phyloP scores from a whole-genome alignment of 2,329 filamentous ascomycete species.

The Myriosclerotinia duriaeana region DNA sequence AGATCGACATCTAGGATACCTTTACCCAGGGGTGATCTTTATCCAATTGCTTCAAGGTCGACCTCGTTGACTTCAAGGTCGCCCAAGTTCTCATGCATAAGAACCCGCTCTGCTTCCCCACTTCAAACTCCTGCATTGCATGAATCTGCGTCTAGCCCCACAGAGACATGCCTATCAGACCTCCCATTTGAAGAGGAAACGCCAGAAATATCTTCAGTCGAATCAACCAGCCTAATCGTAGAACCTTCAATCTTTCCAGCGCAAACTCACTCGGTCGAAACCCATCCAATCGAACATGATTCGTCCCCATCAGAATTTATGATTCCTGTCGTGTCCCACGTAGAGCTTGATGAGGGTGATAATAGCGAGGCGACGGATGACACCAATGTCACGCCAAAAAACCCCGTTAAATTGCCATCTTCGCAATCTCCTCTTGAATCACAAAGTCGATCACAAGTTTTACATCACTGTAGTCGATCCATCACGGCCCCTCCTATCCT shows the following conservation, averaged over 20 bases:
- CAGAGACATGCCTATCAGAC: constrained; percentile 7
- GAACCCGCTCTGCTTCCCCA: constrained; percentile 19
- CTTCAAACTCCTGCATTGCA: constrained; percentile 19
- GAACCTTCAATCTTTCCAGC: background rate
- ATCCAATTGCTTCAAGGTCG: constrained; percentile 23
- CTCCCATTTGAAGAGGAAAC: constrained; percentile 14
- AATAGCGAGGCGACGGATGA: constrained; percentile 38
- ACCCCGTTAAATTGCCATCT: constrained; percentile 27
- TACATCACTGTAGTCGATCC: constrained; percentile 41
- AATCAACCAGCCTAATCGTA: background rate
- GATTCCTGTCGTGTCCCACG: constrained; percentile 1
- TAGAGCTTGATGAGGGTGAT: constrained; percentile 32
- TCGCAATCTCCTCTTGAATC: constrained; percentile 29
- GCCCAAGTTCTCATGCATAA: constrained; percentile 14
- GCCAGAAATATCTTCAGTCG: constrained; percentile 1
- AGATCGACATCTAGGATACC: constrained; percentile 26
- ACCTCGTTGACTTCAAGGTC: constrained; percentile 13
- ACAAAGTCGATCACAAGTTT: constrained; percentile 37
- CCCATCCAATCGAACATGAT: background rate
- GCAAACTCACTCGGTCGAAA: background rate
- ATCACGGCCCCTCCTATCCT: constrained; percentile 46
- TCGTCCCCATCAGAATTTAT: background rate
- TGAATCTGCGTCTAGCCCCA: constrained; percentile 13
- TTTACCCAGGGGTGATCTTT: constrained; percentile 22
- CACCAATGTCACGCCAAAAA: constrained; percentile 32